phyloP scores from a whole-genome alignment of 345 rosid genomes.

The Syzygium grande region DNA sequence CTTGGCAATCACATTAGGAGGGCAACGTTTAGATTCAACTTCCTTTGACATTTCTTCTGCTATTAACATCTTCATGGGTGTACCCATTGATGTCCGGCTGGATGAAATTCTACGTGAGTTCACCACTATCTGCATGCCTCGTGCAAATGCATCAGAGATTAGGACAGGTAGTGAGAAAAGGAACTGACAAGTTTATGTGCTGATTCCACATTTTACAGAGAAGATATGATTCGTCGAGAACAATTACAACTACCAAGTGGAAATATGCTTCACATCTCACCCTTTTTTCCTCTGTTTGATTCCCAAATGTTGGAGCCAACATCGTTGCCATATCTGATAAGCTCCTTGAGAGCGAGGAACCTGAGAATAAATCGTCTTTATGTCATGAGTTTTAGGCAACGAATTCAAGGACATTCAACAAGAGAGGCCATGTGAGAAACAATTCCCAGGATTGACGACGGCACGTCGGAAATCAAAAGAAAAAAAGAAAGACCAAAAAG shows the following conservation, averaged over 20 bases:
- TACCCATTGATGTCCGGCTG: constrained; percentile 43
- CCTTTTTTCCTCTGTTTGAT: constrained; percentile 55
- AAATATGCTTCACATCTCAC: constrained; percentile 19
- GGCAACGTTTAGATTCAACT: constrained; percentile 36
- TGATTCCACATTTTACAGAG: not conserved
- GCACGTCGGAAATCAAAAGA: not conserved
- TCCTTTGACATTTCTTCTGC: constrained; percentile 87
- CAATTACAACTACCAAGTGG: constrained; percentile 2
- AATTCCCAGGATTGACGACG: not conserved
- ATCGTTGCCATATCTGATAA: constrained; percentile 58
- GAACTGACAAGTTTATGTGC: not conserved
- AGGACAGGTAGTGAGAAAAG: not conserved
- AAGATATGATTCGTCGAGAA: not conserved
- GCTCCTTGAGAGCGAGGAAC: constrained; percentile 62
- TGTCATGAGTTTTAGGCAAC: constrained; percentile 7
- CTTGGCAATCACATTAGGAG: constrained; percentile 85
- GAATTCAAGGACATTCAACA: not conserved
- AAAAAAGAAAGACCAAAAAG: not conserved
- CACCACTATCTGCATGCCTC: constrained; percentile 40
- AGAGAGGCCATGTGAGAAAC: not conserved
- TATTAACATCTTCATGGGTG: constrained; percentile 78
- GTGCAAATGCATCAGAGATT: constrained; percentile 1
- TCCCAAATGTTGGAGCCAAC: constrained; percentile 32
- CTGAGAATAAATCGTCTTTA: constrained; percentile 16
- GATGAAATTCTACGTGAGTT: constrained; percentile 54